Evolutionary conservation across 768 basidiomycete species (phyloP), one percentile per base, ranked within the genome.

Genomic region (Tulasnella sp.): DNA sequence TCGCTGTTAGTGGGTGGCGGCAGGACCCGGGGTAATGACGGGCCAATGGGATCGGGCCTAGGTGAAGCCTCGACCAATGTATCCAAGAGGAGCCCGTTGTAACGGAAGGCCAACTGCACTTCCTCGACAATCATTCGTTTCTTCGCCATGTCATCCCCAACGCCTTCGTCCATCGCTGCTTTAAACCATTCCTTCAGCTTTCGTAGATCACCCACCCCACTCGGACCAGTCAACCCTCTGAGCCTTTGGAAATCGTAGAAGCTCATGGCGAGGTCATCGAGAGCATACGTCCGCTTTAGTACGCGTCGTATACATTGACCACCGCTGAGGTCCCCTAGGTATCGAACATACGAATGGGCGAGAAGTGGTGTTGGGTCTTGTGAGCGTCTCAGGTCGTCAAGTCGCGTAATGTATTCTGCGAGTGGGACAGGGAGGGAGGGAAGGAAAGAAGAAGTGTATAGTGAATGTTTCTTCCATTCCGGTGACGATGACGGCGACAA

Each of bases 271-370:
- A 75, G 63, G 19, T 70, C 73, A 32, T 76, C 74, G 1, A 89
- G 75, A 9, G 70, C 75, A 67, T 89, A 90, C 11, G 84, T 78
- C 68, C 84, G 84, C 15, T 76, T 75, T 21, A 88, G 69, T 30
- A 74, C 75, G 41, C 79, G 75, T 23, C 80, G 75, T 65, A 88
- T 81, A 60, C 77, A 73, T 72, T 88, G 88, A 1, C 88, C 87
- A 4, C 88, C 87, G 45, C 83, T 85, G 38, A 89, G 74, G 68
- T 90, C 87, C 48, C 86, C 88, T 30, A 89, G 77, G 70, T 89
- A 89, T 32, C 86, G 78, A n/a, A 88, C 84, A 67, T 89, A 89
- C 1, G 87, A 77, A 68, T 90, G 88, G 0, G 87, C 84, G 4
- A 90, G 76, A 9, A 91, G 77, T 4, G 75, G 70, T 0, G 78